Base-by-base conservation (phyloP, 306 rosid genomes). In the Rosa rugosa region DNA sequence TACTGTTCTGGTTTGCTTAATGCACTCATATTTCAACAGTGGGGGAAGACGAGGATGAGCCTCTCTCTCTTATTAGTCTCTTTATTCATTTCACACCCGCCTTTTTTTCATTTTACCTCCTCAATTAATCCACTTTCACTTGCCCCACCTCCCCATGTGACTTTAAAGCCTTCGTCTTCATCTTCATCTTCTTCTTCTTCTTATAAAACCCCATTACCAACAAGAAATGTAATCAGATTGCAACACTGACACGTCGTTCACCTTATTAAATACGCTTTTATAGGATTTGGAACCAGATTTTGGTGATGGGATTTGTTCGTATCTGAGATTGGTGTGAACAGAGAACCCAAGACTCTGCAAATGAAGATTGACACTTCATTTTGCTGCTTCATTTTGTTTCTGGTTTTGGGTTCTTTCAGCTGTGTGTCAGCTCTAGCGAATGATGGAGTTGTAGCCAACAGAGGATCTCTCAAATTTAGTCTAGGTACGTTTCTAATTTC, bases 121-220 rank as follows among this genome's bases (percentile, higher is more conserved):
- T 75, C 80, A 68, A 51, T 68, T 82, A 78, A 69, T 80, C 72
- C 12, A 53, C 27, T 59, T 6, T 54, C 75, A 11, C 8, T 67
- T 16, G 40, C 87, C 87, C 85, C 87, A 60, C 78, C 90, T 86
- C 84, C 76, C 80, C 91, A 93, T 89, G 91, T 92, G 95, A 80
- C 50, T 17, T 11, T 4, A 31, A 17, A 5, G 71, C 71, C 71
- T 60, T 0, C 36, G 1, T 6, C 68, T 65, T 47, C 27, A 11
- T 56, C 42, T 67, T 20, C 18, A 5, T 40, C 44, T 40, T 5
- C 44, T 5, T 40, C 44, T 4, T 17, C 40, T n/a, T 17, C 60
- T 56, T 62, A 65, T 67, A 78, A 81, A 77, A 66, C 81, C 80
- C 73, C 74, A 11, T 64, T 34, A 44, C 10, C 70, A 6, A 56